These are phyloP conservation scores for Penicillium manginii DNA, from an alignment of 495 filamentous ascomycete species.

Conservation along the genomic window DNA sequence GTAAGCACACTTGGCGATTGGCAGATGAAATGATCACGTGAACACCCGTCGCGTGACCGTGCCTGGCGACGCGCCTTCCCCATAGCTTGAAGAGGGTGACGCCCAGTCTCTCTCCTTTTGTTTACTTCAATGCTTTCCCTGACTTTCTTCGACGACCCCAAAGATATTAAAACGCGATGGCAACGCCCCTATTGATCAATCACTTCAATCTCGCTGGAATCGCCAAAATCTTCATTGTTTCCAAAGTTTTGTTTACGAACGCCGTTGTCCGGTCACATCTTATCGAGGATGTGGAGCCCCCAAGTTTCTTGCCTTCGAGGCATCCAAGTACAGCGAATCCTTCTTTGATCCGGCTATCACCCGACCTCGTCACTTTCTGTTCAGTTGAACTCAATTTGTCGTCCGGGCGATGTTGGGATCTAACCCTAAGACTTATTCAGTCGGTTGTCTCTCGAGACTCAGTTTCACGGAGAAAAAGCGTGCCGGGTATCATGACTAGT, in stretches of 20 bases:
- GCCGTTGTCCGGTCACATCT: constrained; percentile 18
- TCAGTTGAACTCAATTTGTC: constrained; percentile 2
- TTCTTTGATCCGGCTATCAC: constrained; percentile 31
- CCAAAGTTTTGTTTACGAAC: constrained; percentile 25
- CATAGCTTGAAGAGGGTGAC: not conserved
- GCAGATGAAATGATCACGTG: constrained; percentile 20
- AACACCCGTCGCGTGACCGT: constrained; percentile 17
- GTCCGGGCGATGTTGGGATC: constrained; percentile 36
- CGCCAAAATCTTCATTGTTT: constrained; percentile 22
- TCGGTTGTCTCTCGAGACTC: constrained; percentile 28
- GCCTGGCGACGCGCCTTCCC: not conserved
- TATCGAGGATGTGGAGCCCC: constrained; percentile 24
- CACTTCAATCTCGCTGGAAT: constrained; percentile 15
- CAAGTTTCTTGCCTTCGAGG: constrained; percentile 37
- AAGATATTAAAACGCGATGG: not conserved
- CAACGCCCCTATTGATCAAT: constrained; percentile 4
- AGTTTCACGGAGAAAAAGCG: constrained; percentile 46
- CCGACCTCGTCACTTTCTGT: constrained; percentile 23
- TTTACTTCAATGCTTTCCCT: constrained; percentile 25
- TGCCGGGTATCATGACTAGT: constrained; percentile 43
- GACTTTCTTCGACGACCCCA: constrained; percentile 13
- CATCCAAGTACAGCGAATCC: constrained; percentile 39
- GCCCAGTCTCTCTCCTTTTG: constrained; percentile 24
- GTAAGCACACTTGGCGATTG: not conserved
- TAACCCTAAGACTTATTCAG: constrained; percentile 49